Conservation (phyloP, 805 yeast species). For the Metschnikowia chrysomelidarum region DNA sequence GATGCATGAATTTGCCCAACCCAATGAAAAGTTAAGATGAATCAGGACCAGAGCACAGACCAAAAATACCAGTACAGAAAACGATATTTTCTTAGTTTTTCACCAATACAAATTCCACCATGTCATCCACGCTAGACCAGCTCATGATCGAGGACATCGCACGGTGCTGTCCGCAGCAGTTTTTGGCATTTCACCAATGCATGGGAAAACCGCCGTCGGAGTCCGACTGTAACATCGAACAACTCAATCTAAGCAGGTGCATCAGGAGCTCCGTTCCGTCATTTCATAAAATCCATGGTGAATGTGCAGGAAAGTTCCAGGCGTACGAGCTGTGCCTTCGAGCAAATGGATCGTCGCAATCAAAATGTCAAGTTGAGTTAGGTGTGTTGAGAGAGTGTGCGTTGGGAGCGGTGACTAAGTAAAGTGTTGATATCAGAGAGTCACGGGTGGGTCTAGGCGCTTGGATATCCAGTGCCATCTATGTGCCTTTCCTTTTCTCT, state of each 20-base stretch:
- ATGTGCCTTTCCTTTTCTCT: too few species aligned
- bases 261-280: slow-evolving; percentile 66
- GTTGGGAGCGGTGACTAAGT: slow-evolving; percentile 15
- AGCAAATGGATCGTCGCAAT: slow-evolving; percentile 39
- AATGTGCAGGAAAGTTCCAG: slow-evolving; percentile 56
- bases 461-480: too few species aligned
- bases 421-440: not conserved
- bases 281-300: slow-evolving; percentile 62
- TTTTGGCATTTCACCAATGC: slow-evolving; percentile 72
- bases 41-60: too few species aligned
- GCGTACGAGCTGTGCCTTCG: slow-evolving; percentile 66
- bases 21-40: too few species aligned
- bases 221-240: slow-evolving; percentile 52
- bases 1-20: too few species aligned
- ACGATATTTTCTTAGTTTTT: too few species aligned
- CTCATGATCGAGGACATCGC: slow-evolving; percentile 77
- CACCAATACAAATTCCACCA: not conserved
- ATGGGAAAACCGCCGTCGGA: slow-evolving; percentile 55
- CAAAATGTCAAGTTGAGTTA: slow-evolving; percentile 53
- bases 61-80: too few species aligned
- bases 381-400: slow-evolving; percentile 66
- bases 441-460: too few species aligned
- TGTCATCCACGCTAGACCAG: slow-evolving; percentile 52
- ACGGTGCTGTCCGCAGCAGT: slow-evolving; percentile 68
- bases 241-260: slow-evolving; percentile 57